phyloP scores from a whole-genome alignment of 331 rosid species.

The Quercus lobata region DNA sequence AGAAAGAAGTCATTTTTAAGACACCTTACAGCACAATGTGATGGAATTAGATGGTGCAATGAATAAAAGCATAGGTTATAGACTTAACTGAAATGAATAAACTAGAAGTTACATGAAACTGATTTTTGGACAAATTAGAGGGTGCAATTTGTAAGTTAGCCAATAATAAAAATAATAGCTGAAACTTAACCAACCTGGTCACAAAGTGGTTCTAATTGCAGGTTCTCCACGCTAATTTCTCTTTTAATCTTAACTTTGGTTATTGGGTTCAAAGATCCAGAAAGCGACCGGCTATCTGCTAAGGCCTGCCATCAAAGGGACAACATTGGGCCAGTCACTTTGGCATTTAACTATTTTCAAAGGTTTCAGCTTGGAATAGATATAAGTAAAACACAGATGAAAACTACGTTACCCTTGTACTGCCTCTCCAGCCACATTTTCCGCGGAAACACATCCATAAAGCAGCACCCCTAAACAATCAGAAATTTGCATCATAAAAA shows the following conservation, averaged over 20 bases:
- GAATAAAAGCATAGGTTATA: too few relatives aligned
- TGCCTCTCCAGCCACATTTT: conserved; percentile 91
- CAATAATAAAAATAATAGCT: not conserved
- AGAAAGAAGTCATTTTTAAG: too few relatives aligned
- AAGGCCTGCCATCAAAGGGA: conserved; percentile 50
- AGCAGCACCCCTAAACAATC: conserved; percentile 56
- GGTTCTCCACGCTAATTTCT: conserved; percentile 51
- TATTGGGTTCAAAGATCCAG: conserved; percentile 2
- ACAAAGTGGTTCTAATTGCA: conserved; percentile 83
- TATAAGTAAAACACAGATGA: not conserved
- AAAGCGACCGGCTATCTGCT: conserved; percentile 38
- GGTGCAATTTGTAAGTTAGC: not conserved
- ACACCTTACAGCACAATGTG: too few relatives aligned
- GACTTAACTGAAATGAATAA: too few relatives aligned
- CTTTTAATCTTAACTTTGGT: conserved; percentile 39
- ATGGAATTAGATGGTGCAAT: too few relatives aligned
- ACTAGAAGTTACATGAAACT: too few relatives aligned
- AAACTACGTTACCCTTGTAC: conserved; percentile 50
- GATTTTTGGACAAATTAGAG: too few relatives aligned
- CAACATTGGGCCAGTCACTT: conserved; percentile 7
- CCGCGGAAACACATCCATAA: conserved; percentile 77
- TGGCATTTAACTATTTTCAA: not conserved
- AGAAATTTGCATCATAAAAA: conserved; percentile 19
- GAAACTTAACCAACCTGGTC: conserved; percentile 45
- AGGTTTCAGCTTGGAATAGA: not conserved